Conservation (phyloP, 352 stramenopile genomes). For the Pythium aquatile region DNA sequence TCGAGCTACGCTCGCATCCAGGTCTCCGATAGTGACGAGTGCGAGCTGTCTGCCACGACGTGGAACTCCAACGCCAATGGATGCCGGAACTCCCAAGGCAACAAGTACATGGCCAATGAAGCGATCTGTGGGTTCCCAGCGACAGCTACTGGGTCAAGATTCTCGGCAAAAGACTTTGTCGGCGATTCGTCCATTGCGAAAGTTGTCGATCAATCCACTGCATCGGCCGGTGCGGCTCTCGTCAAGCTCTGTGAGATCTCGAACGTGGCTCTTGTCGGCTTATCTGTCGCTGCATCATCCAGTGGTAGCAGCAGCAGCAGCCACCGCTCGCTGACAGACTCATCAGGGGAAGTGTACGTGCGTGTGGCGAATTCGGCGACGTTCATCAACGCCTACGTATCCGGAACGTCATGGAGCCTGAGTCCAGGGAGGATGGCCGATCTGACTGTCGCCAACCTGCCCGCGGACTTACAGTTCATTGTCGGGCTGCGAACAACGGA, state of each 20-base stretch:
- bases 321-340: background rate
- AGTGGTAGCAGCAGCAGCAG: background rate
- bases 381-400: conserved; percentile 35
- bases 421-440: background rate
- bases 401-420: conserved; percentile 22
- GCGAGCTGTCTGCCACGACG: conserved; percentile 6
- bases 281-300: conserved; percentile 3
- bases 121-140: conserved; percentile 5
- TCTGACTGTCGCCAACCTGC: conserved; percentile 11
- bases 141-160: background rate
- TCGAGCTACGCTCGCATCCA: conserved; percentile 16
- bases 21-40: conserved; percentile 5
- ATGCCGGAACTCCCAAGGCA: background rate
- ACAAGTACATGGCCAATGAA: background rate
- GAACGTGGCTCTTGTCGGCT: conserved; percentile 18
- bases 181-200: conserved; percentile 10
- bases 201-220: background rate
- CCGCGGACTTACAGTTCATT: conserved; percentile 19
- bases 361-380: conserved; percentile 28
- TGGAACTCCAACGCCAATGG: background rate
- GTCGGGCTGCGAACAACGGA: conserved; percentile 21
- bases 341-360: conserved; percentile 20
- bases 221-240: conserved; percentile 7
- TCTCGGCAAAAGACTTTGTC: conserved; percentile 11
- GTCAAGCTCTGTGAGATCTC: conserved; percentile 2